Evolutionary conservation across 2,329 filamentous ascomycete species (phyloP), one percentile per base, ranked within the genome.

Genomic region (Hansfordia pulvinata): DNA sequence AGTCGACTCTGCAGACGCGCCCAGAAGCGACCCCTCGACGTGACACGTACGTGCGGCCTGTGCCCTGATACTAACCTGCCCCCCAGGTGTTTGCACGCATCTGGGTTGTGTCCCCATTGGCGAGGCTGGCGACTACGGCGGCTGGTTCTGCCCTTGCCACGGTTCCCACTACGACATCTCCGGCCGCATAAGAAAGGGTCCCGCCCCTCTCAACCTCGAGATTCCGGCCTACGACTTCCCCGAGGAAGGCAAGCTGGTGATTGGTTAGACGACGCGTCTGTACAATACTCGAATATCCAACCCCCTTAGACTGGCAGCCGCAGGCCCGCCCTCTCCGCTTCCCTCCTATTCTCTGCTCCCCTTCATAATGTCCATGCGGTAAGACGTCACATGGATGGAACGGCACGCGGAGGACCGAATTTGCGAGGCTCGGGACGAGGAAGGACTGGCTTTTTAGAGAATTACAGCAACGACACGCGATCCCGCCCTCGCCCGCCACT

Each of bases 91-190:
- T 60, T 98, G 90, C 80, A 98, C 90, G 50, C 90, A 98, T 63
- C 68, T 98, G 53, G 90, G 90, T 63, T 98, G 90, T 73, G 90
- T 98, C 44, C 90, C 90, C 53, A 98, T 98, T 49, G 90, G 92
- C 50, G 90, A 98, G 69, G 84, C 90, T 39, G 90, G 90, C 57
- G 92, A 98, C 62, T 98, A 68, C 50, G 90, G 90, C 55, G 90
- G 90, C 53, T 98, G 90, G 90, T 98, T 98, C 80, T 98, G 90
- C 70, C 90, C 90, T 41, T 98, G 90, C 81, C 90, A 98, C 74
- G 90, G 90, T 60, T 94, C 86, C 44, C 90, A 98, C 71, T 98
- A 98, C 75, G 90, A 98, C 58, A 96, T 98, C 58, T 96, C 86
- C 39, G 90, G 90, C 57, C 85, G 90, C 62, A 83, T 93, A 72